Evolutionary conservation across 768 basidiomycete genomes (phyloP).

Genomic region (Mycena chlorophos): DNA sequence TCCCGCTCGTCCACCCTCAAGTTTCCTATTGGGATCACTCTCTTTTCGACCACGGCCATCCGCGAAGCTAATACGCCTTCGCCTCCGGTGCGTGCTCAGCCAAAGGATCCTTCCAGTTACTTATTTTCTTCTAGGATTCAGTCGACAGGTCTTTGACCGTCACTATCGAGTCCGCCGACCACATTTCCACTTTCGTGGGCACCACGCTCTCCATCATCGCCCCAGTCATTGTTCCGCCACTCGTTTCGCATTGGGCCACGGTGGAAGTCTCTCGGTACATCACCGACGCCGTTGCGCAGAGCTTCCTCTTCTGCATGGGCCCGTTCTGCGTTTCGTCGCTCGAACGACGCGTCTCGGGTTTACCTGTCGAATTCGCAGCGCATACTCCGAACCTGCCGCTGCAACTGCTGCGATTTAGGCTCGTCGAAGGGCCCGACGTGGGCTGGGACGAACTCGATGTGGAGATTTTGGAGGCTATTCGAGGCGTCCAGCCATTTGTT

Average conservation of each 20-base stretch:
- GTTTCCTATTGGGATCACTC: slow-evolving; percentile 38
- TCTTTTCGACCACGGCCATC: slow-evolving; percentile 42
- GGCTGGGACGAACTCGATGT: slow-evolving; percentile 40
- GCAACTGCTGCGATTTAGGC: slow-evolving; percentile 43
- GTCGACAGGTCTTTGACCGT: slow-evolving; percentile 36
- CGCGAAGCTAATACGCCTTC: slow-evolving; percentile 31
- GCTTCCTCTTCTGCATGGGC: slow-evolving; percentile 47
- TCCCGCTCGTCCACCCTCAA: slow-evolving; percentile 35
- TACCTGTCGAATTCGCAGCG: slow-evolving; percentile 34
- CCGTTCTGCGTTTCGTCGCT: slow-evolving; percentile 36
- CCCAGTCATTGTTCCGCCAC: slow-evolving; percentile 41
- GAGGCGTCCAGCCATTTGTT: slow-evolving; percentile 17
- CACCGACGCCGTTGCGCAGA: slow-evolving; percentile 38
- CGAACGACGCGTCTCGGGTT: slow-evolving; percentile 35
- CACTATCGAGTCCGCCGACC: slow-evolving; percentile 38
- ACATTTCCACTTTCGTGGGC: slow-evolving; percentile 48
- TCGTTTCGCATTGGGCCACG: slow-evolving; percentile 51
- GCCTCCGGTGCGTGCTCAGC: slow-evolving; percentile 31
- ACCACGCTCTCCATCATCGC: slow-evolving; percentile 46
- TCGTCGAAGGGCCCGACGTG: slow-evolving; percentile 43
- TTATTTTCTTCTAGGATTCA: slow-evolving; percentile 32
- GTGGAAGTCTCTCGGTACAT: slow-evolving; percentile 46
- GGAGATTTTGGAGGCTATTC: slow-evolving; percentile 27
- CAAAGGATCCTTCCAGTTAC: slow-evolving; percentile 1
- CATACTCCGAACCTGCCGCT: slow-evolving; percentile 36